These are phyloP conservation scores for Blastocystis sp. DNA, from an alignment of 352 stramenopile genomes.

Conservation along the genomic window DNA sequence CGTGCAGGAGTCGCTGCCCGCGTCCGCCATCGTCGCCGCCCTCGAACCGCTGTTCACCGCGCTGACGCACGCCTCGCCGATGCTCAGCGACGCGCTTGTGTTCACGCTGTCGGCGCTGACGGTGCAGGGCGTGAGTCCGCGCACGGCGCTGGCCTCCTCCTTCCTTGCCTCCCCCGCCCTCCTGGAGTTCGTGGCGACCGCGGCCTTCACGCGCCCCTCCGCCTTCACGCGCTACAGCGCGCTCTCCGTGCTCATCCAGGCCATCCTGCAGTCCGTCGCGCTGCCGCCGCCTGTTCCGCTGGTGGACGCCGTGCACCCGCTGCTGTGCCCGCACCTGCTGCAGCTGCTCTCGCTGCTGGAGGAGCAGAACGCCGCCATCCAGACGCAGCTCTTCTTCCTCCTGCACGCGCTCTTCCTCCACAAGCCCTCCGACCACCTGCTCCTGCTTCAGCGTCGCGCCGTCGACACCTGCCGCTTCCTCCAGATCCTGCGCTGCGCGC, in stretches of 20 bases:
- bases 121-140: background rate
- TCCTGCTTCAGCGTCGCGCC: slow-evolving; percentile 1
- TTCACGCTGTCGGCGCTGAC: background rate
- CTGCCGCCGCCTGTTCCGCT: slow-evolving; percentile 1
- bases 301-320: background rate
- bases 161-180: background rate
- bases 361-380: background rate
- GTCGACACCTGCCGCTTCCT: slow-evolving; percentile 16
- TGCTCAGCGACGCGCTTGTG: background rate
- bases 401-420: slow-evolving; percentile 12
- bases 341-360: background rate
- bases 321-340: background rate
- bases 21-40: background rate
- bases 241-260: background rate
- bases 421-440: background rate
- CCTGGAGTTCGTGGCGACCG: background rate
- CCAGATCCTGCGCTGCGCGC: background rate
- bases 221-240: background rate
- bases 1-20: background rate
- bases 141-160: background rate
- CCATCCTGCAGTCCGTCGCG: background rate
- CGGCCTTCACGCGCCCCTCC: background rate
- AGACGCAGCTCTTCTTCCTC: slow-evolving; percentile 22
- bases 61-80: background rate
- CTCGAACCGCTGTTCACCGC: background rate